Evolutionary conservation across 1,284 basidiomycete genomes (phyloP), one percentile per base, ranked within the genome.

Genomic region (Melampsora abietis-canadensis): DNA sequence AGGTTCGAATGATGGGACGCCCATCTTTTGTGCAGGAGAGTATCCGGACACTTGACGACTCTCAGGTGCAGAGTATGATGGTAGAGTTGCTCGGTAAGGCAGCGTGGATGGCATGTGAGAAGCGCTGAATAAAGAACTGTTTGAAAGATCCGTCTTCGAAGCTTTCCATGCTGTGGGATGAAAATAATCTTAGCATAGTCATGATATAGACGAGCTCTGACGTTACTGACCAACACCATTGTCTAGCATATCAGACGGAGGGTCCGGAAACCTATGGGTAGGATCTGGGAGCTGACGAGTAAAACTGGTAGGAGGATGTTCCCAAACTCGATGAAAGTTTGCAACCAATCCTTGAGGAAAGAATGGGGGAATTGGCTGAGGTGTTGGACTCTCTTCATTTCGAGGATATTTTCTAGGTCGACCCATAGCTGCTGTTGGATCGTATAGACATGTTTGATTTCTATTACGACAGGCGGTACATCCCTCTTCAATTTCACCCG

Each of bases 401-500:
- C 69, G 47, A 21, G 69, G 69, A 48, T 73, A 73, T 54, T 73
- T 73, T 3, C 69, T 61, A 57, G 69, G 69, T 30, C 69, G 46
- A 57, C 69, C 69, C 69, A 73, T 73, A 17, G 69, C 69, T 17
- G 69, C 69, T 4, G 69, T 73, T 66, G 69, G 69, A 60, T 73
- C 69, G 69, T 73, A 73, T 40, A 57, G 24, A 65, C 69, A 73
- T 62, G 47, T 47, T 61, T 73, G 69, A 34, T 47, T 65, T 4
- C 69, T 46, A 40, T 63, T 73, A 10, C 69, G 62, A 40, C 69
- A 73, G 27, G 69, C 69, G 59, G 51, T 37, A 66, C 69, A 73
- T n/a, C 69, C 69, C 27, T 48, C 57, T 46, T 73, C 62, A 8
- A 61, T 65, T 51, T 73, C 69, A 57, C 69, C 69, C 12, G 69